phyloP scores from a whole-genome alignment of 495 filamentous ascomycete genomes.

The Cladorrhinum samala region DNA sequence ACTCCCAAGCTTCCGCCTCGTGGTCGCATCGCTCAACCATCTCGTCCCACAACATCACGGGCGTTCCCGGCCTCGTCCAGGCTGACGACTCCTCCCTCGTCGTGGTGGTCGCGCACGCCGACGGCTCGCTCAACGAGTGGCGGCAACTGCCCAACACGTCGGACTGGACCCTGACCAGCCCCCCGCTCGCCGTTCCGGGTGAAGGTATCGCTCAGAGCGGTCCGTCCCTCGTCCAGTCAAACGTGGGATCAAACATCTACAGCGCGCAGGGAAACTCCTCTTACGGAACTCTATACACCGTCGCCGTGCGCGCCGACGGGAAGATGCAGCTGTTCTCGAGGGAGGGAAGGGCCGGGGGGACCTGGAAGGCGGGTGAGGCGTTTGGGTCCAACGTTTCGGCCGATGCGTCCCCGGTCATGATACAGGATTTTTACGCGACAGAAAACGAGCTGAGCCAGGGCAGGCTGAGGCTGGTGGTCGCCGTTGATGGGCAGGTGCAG shows the following conservation, averaged over 20 bases:
- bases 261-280: background rate
- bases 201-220: constrained; percentile 14
- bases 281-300: constrained; percentile 15
- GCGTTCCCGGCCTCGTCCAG: constrained; percentile 15
- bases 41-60: constrained; percentile 4
- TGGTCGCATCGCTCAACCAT: constrained; percentile 9
- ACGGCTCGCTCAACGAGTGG: constrained; percentile 17
- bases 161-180: constrained; percentile 5
- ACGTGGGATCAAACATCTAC: constrained; percentile 15
- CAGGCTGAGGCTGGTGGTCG: constrained; percentile 14
- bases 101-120: constrained; percentile 13
- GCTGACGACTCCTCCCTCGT: constrained; percentile 11
- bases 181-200: constrained; percentile 8
- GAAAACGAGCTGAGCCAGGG: constrained; percentile 10
- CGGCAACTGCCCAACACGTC: constrained; percentile 10
- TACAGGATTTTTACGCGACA: constrained; percentile 15
- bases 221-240: constrained; percentile 16
- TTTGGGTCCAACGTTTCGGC: constrained; percentile 11
- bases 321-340: constrained; percentile 19
- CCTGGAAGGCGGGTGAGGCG: constrained; percentile 11
- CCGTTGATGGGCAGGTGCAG: constrained; percentile 16
- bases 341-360: background rate
- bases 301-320: constrained; percentile 12
- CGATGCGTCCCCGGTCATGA: constrained; percentile 16
- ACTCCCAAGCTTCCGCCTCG: constrained; percentile 2